These are phyloP conservation scores for Trichoderma koningiopsis DNA, from an alignment of 2,329 filamentous ascomycete species.

Conservation along the genomic window DNA sequence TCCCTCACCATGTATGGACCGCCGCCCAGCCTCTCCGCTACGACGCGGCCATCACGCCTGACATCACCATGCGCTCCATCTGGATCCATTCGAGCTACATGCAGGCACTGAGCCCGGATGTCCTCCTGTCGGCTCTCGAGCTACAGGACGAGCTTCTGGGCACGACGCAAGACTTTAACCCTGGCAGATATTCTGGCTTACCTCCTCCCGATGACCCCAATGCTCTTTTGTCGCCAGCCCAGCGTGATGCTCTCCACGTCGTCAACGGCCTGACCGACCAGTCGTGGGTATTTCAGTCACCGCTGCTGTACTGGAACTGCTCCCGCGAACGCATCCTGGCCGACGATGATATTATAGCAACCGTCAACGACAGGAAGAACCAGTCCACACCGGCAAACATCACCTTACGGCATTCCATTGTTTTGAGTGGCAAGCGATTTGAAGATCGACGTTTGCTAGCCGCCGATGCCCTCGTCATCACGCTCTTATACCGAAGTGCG, in stretches of 20 bases:
- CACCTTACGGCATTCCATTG: conserved; percentile 74
- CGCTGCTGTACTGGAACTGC: conserved; percentile 78
- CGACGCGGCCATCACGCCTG: conserved; percentile 53
- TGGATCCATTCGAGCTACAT: conserved; percentile 84
- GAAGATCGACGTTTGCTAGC: conserved; percentile 67
- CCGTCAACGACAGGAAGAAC: conserved; percentile 66
- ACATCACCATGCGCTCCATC: conserved; percentile 79
- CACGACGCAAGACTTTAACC: conserved; percentile 57
- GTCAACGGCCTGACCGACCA: conserved; percentile 62
- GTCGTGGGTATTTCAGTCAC: conserved; percentile 81
- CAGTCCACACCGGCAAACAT: conserved; percentile 70
- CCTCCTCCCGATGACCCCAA: conserved; percentile 31
- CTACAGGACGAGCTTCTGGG: conserved; percentile 72
- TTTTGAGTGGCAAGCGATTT: conserved; percentile 80
- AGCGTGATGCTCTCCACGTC: conserved; percentile 60
- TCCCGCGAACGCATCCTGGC: conserved; percentile 58
- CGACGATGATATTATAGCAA: conserved; percentile 66
- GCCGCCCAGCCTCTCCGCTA: conserved; percentile 66
- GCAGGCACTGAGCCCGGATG: conserved; percentile 67
- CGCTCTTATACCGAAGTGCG: conserved; percentile 68
- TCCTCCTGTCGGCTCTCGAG: conserved; percentile 67
- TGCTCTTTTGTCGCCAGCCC: conserved; percentile 44
- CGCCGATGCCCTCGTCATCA: conserved; percentile 78
- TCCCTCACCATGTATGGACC: conserved; percentile 82
- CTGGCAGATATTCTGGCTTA: conserved; percentile 42